phyloP scores from a whole-genome alignment of 192 early-diverging fungal species.

The Coemansia sp. region DNA sequence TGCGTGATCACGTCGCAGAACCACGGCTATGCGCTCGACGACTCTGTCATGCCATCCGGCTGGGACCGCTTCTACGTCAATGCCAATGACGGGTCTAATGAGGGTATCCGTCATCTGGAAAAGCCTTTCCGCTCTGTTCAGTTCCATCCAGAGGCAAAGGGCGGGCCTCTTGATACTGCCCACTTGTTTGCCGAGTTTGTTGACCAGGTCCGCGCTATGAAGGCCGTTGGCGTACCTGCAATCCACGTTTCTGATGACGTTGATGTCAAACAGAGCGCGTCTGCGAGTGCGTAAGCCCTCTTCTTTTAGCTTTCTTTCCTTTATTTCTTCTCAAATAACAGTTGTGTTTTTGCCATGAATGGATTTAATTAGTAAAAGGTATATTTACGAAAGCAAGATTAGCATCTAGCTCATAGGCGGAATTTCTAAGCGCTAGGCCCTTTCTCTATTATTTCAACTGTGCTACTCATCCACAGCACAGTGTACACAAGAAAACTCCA shows the following conservation, averaged over 20 bases:
- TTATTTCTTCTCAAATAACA: neutral
- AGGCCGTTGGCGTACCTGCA: slow-evolving; percentile 20
- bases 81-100: slow-evolving; percentile 98
- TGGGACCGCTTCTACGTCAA: slow-evolving; percentile 90
- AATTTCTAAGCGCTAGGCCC: too few relatives aligned
- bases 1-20: slow-evolving; percentile 99
- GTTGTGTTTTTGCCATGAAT: neutral
- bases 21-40: slow-evolving; percentile 95
- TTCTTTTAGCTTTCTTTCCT: neutral
- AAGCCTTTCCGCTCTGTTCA: slow-evolving; percentile 95
- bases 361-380: too few relatives aligned
- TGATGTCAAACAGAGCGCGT: neutral
- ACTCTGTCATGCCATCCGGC: slow-evolving; percentile 58
- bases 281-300: neutral
- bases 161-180: slow-evolving; percentile 95
- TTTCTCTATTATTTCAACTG: too few relatives aligned
- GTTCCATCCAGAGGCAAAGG: slow-evolving; percentile 98
- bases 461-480: too few relatives aligned
- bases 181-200: slow-evolving; percentile 96
- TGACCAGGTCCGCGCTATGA: slow-evolving; percentile 64
- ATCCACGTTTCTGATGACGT: neutral
- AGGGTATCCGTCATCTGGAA: slow-evolving; percentile 89
- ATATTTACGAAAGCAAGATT: too few relatives aligned
- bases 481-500: too few relatives aligned
- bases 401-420: too few relatives aligned